Evolutionary conservation across 108 stramenopile species (phyloP).

Genomic region (Fragilaria crotonensis): DNA sequence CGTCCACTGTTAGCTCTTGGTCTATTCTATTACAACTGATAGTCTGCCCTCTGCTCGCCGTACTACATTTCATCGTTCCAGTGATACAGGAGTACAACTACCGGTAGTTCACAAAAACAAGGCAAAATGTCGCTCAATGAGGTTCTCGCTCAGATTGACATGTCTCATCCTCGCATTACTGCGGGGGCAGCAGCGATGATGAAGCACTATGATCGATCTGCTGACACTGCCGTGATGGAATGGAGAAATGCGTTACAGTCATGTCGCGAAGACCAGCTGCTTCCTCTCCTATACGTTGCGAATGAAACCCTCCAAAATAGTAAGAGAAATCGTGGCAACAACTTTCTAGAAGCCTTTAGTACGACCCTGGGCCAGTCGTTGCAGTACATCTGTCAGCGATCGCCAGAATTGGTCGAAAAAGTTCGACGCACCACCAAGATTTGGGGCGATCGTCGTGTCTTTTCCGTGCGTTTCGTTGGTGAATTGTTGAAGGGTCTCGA

Average conservation of each 20-base stretch:
- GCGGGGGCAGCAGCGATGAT: slow-evolving; percentile 66
- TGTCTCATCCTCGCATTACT: slow-evolving; percentile 60
- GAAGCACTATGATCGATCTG: slow-evolving; percentile 65
- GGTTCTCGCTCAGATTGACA: slow-evolving; percentile 28
- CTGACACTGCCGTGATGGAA: slow-evolving; percentile 62
- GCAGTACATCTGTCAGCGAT: slow-evolving; percentile 40
- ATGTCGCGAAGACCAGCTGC: slow-evolving; percentile 31
- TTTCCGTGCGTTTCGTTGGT: slow-evolving; percentile 62
- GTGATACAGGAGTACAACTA: no score
- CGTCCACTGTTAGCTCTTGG: no score
- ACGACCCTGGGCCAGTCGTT: slow-evolving; percentile 63
- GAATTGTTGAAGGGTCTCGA: slow-evolving; percentile 69
- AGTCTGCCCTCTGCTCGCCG: no score
- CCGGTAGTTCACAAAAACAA: no score
- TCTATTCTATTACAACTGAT: no score
- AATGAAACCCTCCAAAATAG: slow-evolving; percentile 81
- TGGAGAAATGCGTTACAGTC: slow-evolving; percentile 70
- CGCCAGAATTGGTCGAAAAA: slow-evolving; percentile 44
- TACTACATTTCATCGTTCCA: no score
- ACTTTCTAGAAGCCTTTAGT: slow-evolving; percentile 76
- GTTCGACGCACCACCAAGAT: slow-evolving; percentile 78
- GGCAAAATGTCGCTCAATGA: slow-evolving; percentile 19
- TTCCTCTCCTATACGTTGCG: slow-evolving; percentile 80
- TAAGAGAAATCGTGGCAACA: slow-evolving; percentile 80
- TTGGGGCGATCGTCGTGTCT: slow-evolving; percentile 79